Base-by-base conservation (phyloP, 2,329 filamentous ascomycete genomes). In the Cladosporium sp. region DNA sequence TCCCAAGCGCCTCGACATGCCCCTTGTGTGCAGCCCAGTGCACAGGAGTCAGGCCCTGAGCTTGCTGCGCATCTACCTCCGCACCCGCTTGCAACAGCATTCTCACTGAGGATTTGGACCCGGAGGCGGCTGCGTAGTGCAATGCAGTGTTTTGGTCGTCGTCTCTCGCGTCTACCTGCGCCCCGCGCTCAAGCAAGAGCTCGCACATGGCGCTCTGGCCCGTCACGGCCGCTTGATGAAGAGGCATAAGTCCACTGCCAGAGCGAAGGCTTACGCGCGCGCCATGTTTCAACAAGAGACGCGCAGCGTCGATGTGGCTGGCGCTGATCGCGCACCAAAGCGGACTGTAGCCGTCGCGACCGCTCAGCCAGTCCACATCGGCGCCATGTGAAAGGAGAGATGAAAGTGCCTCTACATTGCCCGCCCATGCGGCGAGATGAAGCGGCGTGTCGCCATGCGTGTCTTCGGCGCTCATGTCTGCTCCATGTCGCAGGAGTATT, bases 11-110 rank as follows among this genome's bases (percentile, higher is more conserved):
- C 29, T 62, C 58, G 18, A 52, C 51, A 47, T 63, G 57, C 13
- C 56, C 58, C 42, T 63, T 63, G 45, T 63, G 60, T 3, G 57
- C 53, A 8, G 62, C 58, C 61, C 62, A 63, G 43, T 62, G 61
- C 20, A 59, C 48, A 15, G 61, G 49, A 3, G 56, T 60, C 42
- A 64, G 42, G 4, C 61, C 58, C 36, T 59, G 56, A 25, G 38
- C 49, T 32, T 63, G 57, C 20, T 40, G 48, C 15, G 50, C 54
- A 19, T 55, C 54, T 12, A 63, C 49, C 33, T 53, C 50, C 9
- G 61, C 62, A 6, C 58, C 56, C 6, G 40, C 48, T 16, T 51
- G 47, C 6, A 64, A 49, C 2, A 64, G 46, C 5, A 59, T 50
- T 16, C 53, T 50, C 9, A 60, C 59, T 1, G 56, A 56, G 8